Evolutionary conservation across 148 eudicot genomes (phyloP).

Genomic region (Vaccinium macrocarpon): DNA sequence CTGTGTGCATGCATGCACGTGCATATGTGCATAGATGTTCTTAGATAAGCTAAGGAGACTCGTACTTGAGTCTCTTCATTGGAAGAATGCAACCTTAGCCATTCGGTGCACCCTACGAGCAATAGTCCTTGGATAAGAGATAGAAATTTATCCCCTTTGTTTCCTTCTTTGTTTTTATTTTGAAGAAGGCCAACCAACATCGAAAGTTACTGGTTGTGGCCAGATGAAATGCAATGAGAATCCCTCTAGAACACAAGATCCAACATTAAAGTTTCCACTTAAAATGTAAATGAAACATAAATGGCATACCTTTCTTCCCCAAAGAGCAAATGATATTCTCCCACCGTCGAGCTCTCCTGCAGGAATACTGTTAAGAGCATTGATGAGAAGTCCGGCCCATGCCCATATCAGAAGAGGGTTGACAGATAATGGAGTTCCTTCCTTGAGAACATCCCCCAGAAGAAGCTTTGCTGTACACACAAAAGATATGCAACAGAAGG

Average conservation of each 20-base stretch:
- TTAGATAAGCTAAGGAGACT: neutral
- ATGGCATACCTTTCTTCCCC: slow-evolving; percentile 91
- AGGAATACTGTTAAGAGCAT: slow-evolving; percentile 96
- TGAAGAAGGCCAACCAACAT: neutral
- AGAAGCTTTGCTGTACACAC: slow-evolving; percentile 68
- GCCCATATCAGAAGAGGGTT: slow-evolving; percentile 99
- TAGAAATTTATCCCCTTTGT: too few relatives aligned
- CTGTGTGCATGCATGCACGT: neutral
- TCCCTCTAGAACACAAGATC: neutral
- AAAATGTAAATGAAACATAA: neutral
- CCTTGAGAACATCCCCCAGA: slow-evolving; percentile 89
- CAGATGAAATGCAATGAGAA: neutral
- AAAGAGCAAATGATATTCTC: slow-evolving; percentile 83
- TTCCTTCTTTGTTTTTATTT: neutral
- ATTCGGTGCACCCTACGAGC: neutral
- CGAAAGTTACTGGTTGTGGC: neutral
- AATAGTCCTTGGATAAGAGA: neutral
- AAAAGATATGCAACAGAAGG: slow-evolving; percentile 16
- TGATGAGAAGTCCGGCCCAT: slow-evolving; percentile 97
- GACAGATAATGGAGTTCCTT: slow-evolving; percentile 78
- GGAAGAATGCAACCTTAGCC: neutral
- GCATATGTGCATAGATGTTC: neutral
- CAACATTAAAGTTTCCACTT: neutral
- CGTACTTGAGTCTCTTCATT: neutral
- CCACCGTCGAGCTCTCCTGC: slow-evolving; percentile 99